These are phyloP conservation scores for Fraxinus sp. DNA, from an alignment of 305 asterid species.

Conservation along the genomic window DNA sequence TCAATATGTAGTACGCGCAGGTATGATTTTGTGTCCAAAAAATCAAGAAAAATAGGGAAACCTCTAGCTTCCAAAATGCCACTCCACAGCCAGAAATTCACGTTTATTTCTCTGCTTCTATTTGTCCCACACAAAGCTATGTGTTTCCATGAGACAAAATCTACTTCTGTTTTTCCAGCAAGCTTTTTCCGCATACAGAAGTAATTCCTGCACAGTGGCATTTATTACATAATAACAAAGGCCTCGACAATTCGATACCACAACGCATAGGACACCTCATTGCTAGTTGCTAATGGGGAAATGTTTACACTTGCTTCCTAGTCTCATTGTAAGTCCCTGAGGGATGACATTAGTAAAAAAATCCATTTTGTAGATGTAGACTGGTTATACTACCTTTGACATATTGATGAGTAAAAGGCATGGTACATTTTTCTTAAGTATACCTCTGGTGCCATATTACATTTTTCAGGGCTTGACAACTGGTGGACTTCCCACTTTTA, in stretches of 20 bases:
- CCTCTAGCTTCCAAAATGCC: background rate
- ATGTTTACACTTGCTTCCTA: background rate
- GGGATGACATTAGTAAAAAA: background rate
- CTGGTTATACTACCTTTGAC: slow-evolving; percentile 6
- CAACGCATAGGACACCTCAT: background rate
- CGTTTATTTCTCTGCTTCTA: background rate
- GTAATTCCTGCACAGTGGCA: background rate
- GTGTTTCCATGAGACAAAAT: background rate
- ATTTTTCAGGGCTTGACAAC: slow-evolving; percentile 80
- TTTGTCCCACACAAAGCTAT: background rate
- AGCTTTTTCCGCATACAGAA: background rate
- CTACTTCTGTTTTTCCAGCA: background rate
- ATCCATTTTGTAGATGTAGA: background rate
- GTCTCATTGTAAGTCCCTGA: background rate
- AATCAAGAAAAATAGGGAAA: background rate
- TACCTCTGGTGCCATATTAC: slow-evolving; percentile 4
- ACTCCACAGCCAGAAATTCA: background rate
- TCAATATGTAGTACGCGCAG: background rate
- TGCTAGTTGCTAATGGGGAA: background rate
- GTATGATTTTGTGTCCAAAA: background rate
- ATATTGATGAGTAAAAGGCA: background rate
- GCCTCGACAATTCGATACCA: background rate
- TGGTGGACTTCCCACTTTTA: slow-evolving; percentile 97
- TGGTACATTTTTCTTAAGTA: slow-evolving; percentile 17
- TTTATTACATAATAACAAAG: background rate